Conservation (phyloP, 441 rosid genomes). For the Theobroma grandiflorum region DNA sequence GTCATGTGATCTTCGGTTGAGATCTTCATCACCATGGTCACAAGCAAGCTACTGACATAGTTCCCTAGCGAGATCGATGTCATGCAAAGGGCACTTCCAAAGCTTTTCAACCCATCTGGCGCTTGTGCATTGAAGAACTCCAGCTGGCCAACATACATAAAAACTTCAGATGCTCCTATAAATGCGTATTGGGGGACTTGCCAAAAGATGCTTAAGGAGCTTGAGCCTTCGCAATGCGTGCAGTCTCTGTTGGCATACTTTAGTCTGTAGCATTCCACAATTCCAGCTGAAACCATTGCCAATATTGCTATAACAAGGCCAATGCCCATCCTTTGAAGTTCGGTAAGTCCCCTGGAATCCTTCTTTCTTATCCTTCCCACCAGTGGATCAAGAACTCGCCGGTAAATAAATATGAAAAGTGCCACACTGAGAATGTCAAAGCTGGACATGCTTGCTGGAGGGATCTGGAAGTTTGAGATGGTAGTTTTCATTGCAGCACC, state of each 20-base stretch:
- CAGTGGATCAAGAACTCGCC: constrained; percentile 84
- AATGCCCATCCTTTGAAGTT: constrained; percentile 95
- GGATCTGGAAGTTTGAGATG: constrained; percentile 68
- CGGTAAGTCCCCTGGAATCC: constrained; percentile 69
- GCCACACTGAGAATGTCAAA: constrained; percentile 93
- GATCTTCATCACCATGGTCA: constrained; percentile 91
- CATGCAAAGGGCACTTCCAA: constrained; percentile 98
- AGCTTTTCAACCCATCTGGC: constrained; percentile 96
- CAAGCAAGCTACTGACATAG: constrained; percentile 92
- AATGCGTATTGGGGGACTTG: constrained; percentile 93
- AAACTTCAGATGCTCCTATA: constrained; percentile 98
- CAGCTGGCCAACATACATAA: constrained; percentile 97
- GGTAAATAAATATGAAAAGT: constrained; percentile 76
- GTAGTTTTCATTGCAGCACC: constrained; percentile 96
- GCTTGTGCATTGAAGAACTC: constrained; percentile 98
- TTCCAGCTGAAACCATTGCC: constrained; percentile 93
- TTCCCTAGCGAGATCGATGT: constrained; percentile 95
- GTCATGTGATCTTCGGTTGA: constrained; percentile 84
- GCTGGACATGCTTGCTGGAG: constrained; percentile 96
- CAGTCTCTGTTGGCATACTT: constrained; percentile 76
- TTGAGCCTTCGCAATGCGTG: constrained; percentile 78
- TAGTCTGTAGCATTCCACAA: constrained; percentile 83
- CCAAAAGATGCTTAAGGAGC: constrained; percentile 97
- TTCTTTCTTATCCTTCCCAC: constrained; percentile 55
- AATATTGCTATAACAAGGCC: constrained; percentile 90